A percentile compares a stretch with the other conserved stretches of the same genome.
Conservation (phyloP, 2,329 filamentous ascomycete species). For the Elsinoe ampelina region DNA sequence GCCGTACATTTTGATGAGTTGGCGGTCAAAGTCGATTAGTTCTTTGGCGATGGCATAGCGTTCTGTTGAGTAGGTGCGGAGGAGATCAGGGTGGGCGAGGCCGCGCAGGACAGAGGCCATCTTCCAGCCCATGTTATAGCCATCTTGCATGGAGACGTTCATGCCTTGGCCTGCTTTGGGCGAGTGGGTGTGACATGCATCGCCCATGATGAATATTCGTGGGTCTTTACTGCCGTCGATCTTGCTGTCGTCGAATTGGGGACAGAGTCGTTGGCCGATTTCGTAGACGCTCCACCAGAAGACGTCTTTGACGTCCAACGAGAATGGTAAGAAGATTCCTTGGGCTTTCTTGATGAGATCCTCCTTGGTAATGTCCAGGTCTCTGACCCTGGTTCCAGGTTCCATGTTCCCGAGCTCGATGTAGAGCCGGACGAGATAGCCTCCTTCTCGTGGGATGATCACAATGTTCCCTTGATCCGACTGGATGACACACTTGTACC, state of each 20-base stretch:
- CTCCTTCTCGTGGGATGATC: slow-evolving; percentile 53
- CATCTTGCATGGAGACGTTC: slow-evolving; percentile 17
- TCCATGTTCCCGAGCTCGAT: slow-evolving; percentile 26
- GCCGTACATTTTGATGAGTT: slow-evolving; percentile 18
- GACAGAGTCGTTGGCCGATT: slow-evolving; percentile 31
- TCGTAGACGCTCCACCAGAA: slow-evolving; percentile 39
- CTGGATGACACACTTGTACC: slow-evolving; percentile 39
- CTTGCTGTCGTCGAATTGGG: slow-evolving; percentile 43
- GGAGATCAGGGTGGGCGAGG: slow-evolving; percentile 14
- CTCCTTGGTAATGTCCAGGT: slow-evolving; percentile 14
- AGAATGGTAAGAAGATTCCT: slow-evolving; percentile 35
- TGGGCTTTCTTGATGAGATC: slow-evolving; percentile 11
- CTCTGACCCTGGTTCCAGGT: slow-evolving; percentile 12
- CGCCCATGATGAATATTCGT: slow-evolving; percentile 16
- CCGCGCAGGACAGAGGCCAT: slow-evolving; percentile 16
- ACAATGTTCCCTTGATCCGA: slow-evolving; percentile 64
- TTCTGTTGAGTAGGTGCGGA: slow-evolving; percentile 20
- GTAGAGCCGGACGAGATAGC: slow-evolving; percentile 26
- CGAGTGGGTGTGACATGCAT: slow-evolving; percentile 16
- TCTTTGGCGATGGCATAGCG: slow-evolving; percentile 17
- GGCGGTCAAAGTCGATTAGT: slow-evolving; percentile 19
- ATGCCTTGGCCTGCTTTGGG: slow-evolving; percentile 16
- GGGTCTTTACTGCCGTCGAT: slow-evolving; percentile 50
- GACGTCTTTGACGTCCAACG: slow-evolving; percentile 28
- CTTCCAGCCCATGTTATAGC: slow-evolving; percentile 22